Conservation (phyloP, 2,329 filamentous ascomycete genomes). For the Grosmannia clavigera region DNA sequence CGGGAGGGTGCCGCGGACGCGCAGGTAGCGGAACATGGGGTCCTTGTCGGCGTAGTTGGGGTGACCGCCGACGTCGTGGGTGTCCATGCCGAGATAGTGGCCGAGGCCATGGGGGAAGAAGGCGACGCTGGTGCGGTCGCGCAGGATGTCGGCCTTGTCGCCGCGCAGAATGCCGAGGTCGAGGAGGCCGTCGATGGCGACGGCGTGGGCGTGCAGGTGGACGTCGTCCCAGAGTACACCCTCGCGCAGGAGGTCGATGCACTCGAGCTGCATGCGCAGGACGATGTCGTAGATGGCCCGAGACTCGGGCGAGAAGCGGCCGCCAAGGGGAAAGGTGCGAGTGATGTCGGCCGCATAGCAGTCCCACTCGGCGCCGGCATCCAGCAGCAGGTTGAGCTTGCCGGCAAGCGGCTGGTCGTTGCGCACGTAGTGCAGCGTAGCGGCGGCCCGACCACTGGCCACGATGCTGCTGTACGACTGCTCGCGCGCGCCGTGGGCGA, state of each 20-base stretch:
- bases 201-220: slow-evolving; percentile 65
- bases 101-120: slow-evolving; percentile 90
- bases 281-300: slow-evolving; percentile 73
- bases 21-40: slow-evolving; percentile 73
- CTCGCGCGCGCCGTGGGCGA: slow-evolving; percentile 62
- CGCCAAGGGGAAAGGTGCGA: slow-evolving; percentile 71
- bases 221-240: slow-evolving; percentile 73
- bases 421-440: slow-evolving; percentile 77
- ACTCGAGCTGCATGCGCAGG: slow-evolving; percentile 72
- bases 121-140: slow-evolving; percentile 67
- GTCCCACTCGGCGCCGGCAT: slow-evolving; percentile 67
- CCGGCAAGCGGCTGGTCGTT: slow-evolving; percentile 58
- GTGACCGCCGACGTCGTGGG: slow-evolving; percentile 74
- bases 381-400: slow-evolving; percentile 70
- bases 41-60: slow-evolving; percentile 70
- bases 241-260: slow-evolving; percentile 58
- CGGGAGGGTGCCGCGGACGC: slow-evolving; percentile 63
- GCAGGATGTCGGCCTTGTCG: slow-evolving; percentile 59
- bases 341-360: slow-evolving; percentile 67
- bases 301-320: slow-evolving; percentile 57
- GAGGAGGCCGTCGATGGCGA: slow-evolving; percentile 71
- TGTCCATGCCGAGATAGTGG: slow-evolving; percentile 87
- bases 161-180: slow-evolving; percentile 62
- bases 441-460: slow-evolving; percentile 65
- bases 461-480: slow-evolving; percentile 85